Base-by-base conservation (phyloP, 208 protist genomes). In the Trypanosoma platydactyli region DNA sequence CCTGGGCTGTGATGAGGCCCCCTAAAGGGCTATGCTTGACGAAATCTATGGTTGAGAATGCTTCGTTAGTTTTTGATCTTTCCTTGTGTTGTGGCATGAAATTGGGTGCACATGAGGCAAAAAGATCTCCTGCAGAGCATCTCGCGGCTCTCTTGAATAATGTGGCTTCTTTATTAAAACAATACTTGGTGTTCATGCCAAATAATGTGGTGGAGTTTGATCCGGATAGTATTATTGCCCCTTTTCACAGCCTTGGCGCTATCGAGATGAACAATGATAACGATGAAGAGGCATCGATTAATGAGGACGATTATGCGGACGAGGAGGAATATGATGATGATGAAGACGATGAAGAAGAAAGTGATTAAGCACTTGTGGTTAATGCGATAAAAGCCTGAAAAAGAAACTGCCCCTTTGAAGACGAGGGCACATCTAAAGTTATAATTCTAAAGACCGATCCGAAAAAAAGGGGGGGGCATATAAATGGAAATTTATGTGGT, bases 1-100 rank as follows among this genome's bases (percentile, higher is more conserved):
- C 89, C 15, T 95, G 89, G 87, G 84, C 89, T 35, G 83, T 95
- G 45, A 89, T 95, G 84, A 84, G 86, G 7, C 79, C 77, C 38
- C 64, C 74, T 27, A 73, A 54, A 30, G 52, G 81, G 49, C 70
- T 74, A 29, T 75, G 69, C 9, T 46, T 92, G 30, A 91, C 85
- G 16, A 76, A 71, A 42, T 64, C 42, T 0, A 65, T 88, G 53
- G 78, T 92, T 25, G 84, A 71, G 18, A 64, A 78, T 20, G 73
- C 79, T 27, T 89, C 80, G 16, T 51, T 71, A 24, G 27, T 92
- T 30, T 92, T 91, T 72, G 80, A 86, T 25, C 44, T 88, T 35
- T 70, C 76, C 0, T 68, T 86, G 1, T 79, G 71, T 41, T 64
- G 57, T 49, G 86, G 86, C 22, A 83, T 83, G 48, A 73, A 64